A percentile compares a stretch with the other conserved stretches of the same genome.
Evolutionary conservation across 306 rosid species (phyloP).

Genomic region (Prunus davidiana): DNA sequence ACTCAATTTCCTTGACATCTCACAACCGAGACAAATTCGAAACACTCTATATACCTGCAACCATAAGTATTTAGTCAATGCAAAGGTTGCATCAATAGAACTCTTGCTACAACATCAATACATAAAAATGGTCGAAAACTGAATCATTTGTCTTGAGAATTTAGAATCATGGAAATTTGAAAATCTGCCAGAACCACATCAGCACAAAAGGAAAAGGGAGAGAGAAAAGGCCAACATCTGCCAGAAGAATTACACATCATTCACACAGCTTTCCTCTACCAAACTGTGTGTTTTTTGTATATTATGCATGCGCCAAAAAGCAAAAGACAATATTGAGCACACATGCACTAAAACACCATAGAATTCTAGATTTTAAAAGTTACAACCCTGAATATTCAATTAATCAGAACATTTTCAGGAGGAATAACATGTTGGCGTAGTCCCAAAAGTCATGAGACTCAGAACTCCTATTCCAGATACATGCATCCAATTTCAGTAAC

Average conservation of each 20-base stretch:
- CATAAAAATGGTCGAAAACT: neutral
- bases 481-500: neutral
- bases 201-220: neutral
- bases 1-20: neutral
- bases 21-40: neutral
- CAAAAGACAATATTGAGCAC: neutral
- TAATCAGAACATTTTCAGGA: neutral
- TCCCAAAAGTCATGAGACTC: neutral
- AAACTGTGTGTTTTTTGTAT: neutral
- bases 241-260: neutral
- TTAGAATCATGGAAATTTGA: neutral
- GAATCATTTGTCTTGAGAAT: neutral
- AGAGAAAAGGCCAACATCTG: neutral
- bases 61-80: neutral
- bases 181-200: neutral
- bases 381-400: conserved; percentile 1
- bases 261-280: neutral
- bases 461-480: neutral
- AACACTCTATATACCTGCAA: neutral
- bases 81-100: neutral
- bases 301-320: neutral
- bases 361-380: neutral
- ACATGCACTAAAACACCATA: neutral
- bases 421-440: neutral
- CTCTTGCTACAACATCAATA: neutral